Percentiles rank a stretch among this genome's conserved stretches.
Evolutionary conservation across 495 filamentous ascomycete genomes (phyloP).

Genomic region (Hypoxylon lenormandii): DNA sequence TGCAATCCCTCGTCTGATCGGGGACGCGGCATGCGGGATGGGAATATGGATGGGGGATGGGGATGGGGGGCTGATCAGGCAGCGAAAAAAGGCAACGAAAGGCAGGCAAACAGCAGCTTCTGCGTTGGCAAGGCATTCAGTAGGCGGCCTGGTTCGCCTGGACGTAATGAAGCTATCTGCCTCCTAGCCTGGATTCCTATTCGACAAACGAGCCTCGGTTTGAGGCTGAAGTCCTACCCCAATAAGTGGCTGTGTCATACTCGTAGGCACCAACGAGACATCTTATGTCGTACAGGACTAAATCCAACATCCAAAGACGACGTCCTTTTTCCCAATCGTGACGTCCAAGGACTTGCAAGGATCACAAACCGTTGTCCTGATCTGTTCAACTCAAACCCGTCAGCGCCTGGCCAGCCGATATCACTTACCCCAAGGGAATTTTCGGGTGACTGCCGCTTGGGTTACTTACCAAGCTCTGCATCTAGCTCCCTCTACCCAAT

Average conservation of each 20-base stretch:
- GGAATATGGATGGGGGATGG: too few species aligned
- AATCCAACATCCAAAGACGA: constrained; percentile 17
- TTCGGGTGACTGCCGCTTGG: constrained; percentile 34
- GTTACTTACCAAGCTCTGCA: constrained; percentile 25
- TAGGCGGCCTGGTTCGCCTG: constrained; percentile 40
- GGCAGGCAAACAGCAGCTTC: constrained; percentile 29
- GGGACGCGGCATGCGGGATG: too few species aligned
- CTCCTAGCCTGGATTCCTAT: constrained; percentile 25
- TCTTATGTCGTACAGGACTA: constrained; percentile 31
- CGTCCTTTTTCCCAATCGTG: constrained; percentile 9
- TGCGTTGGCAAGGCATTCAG: constrained; percentile 44
- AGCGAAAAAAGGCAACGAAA: constrained; percentile 31
- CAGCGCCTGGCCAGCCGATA: constrained; percentile 11
- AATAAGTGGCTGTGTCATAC: constrained; percentile 44
- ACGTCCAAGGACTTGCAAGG: constrained; percentile 22
- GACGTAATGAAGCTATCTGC: constrained; percentile 7
- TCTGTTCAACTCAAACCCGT: constrained; percentile 7
- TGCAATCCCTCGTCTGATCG: constrained; percentile 9
- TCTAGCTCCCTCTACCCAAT: constrained; percentile 38
- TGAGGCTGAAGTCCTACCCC: constrained; percentile 46
- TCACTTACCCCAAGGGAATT: constrained; percentile 32
- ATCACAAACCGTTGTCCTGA: constrained; percentile 31
- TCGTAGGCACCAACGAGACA: constrained; percentile 38
- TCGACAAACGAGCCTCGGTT: constrained; percentile 22
- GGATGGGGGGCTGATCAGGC: constrained; percentile 28